Percentiles rank a stretch among this genome's conserved stretches.
Conservation (phyloP, 768 basidiomycete genomes). For the Trametes elegans region DNA sequence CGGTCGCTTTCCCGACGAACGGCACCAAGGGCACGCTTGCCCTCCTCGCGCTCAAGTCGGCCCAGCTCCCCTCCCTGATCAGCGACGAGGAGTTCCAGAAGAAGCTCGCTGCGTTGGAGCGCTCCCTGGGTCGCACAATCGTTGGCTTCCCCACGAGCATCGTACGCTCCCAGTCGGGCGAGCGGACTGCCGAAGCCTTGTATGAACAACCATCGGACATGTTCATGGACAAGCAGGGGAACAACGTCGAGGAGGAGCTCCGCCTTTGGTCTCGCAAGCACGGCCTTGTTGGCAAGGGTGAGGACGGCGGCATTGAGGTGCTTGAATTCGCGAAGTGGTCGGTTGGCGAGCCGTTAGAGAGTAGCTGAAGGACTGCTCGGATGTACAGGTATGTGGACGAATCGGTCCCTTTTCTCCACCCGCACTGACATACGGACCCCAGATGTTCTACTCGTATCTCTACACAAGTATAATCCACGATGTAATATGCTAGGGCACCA, state of each 20-base stretch:
- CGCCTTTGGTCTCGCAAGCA: conserved; percentile 52
- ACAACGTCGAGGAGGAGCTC: conserved; percentile 39
- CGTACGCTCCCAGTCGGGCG: conserved; percentile 35
- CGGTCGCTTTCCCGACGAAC: conserved; percentile 35
- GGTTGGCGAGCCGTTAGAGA: conserved; percentile 41
- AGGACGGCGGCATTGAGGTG: conserved; percentile 41
- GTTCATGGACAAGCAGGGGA: conserved; percentile 52
- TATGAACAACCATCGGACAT: conserved; percentile 77
- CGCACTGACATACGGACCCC: background rate
- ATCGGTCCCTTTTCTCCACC: no score
- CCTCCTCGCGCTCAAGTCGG: conserved; percentile 51
- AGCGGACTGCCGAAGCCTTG: conserved; percentile 49
- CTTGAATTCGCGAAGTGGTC: conserved; percentile 64
- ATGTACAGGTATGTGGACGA: background rate
- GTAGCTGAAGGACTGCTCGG: background rate
- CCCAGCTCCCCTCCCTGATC: conserved; percentile 43
- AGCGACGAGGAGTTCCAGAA: conserved; percentile 46
- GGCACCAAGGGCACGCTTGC: conserved; percentile 62
- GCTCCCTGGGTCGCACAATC: conserved; percentile 81
- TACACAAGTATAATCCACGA: conserved; percentile 1
- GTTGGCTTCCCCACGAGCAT: conserved; percentile 73
- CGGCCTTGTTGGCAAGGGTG: conserved; percentile 38
- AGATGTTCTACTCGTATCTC: background rate
- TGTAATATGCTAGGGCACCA: background rate
- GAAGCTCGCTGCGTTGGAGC: conserved; percentile 64